Conservation (phyloP, 768 basidiomycete genomes). For the Arthromyces matolae region DNA sequence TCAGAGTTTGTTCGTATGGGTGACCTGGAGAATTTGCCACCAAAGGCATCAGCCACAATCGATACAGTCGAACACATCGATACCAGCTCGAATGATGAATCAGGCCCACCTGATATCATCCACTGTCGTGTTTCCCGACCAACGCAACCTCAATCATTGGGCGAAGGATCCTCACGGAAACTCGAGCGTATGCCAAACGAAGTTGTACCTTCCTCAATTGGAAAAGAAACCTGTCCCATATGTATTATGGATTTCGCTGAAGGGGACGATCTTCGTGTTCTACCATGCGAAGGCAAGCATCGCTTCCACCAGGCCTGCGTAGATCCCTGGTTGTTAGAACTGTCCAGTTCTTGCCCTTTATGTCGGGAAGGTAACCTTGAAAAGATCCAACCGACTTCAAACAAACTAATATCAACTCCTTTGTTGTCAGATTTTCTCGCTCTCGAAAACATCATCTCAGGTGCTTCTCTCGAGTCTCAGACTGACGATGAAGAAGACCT, state of each 20-base stretch:
- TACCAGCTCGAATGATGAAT: too few relatives aligned
- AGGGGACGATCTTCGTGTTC: conserved; percentile 84
- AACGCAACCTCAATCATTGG: conserved; percentile 11
- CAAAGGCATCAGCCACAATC: neutral
- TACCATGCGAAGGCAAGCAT: conserved; percentile 91
- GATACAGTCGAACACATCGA: neutral
- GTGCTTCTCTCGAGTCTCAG: conserved; percentile 18
- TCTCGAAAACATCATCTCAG: conserved; percentile 53
- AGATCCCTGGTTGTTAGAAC: conserved; percentile 88
- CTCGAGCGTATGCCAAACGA: conserved; percentile 27
- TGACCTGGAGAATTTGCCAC: neutral
- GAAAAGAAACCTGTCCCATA: conserved; percentile 88
- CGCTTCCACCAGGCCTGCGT: conserved; percentile 88
- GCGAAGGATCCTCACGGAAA: conserved; percentile 18
- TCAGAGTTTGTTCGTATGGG: conserved; percentile 15
- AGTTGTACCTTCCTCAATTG: conserved; percentile 61
- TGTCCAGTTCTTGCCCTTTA: conserved; percentile 88
- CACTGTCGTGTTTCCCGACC: neutral
- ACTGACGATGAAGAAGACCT: conserved; percentile 20
- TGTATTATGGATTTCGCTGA: conserved; percentile 93
- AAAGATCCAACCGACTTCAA: neutral
- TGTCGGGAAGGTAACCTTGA: conserved; percentile 75
- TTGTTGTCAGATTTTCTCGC: conserved; percentile 50
- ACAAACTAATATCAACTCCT: neutral
- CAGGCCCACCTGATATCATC: too few relatives aligned